These are phyloP conservation scores for Aspergillus felis DNA, from an alignment of 2,329 filamentous ascomycete species.

Conservation along the genomic window DNA sequence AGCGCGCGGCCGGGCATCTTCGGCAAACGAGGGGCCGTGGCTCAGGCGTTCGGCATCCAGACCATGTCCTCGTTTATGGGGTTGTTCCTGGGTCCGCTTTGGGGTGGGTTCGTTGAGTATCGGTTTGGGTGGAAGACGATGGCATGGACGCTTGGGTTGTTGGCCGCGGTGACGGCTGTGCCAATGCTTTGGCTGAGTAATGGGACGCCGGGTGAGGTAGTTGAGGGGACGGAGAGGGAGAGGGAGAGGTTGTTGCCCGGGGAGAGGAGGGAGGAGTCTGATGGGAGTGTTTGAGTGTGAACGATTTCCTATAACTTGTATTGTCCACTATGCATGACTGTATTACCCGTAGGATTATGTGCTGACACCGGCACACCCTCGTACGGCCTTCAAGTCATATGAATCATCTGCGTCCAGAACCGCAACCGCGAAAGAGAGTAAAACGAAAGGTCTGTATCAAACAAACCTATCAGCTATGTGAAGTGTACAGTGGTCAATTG, in stretches of 20 bases:
- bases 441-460: too few relatives aligned
- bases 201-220: background rate
- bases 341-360: too few relatives aligned
- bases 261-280: conserved; percentile 1
- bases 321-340: too few relatives aligned
- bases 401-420: too few relatives aligned
- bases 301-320: background rate
- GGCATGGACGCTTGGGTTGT: conserved; percentile 24
- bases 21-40: conserved; percentile 51
- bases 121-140: conserved; percentile 31
- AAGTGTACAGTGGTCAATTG: too few relatives aligned
- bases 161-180: conserved; percentile 25
- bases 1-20: conserved; percentile 65
- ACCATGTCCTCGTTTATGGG: conserved; percentile 61
- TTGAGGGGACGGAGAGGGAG: conserved; percentile 2
- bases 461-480: too few relatives aligned
- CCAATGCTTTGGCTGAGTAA: conserved; percentile 22
- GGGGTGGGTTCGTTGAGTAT: conserved; percentile 46
- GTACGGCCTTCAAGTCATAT: background rate
- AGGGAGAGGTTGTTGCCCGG: conserved; percentile 6
- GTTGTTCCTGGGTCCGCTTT: conserved; percentile 56
- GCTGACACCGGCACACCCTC: background rate
- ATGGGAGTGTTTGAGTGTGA: background rate
- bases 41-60: conserved; percentile 62
- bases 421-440: too few relatives aligned